phyloP scores from a whole-genome alignment of 2,329 filamentous ascomycete genomes.

The Raffaelea deltoideospora region DNA sequence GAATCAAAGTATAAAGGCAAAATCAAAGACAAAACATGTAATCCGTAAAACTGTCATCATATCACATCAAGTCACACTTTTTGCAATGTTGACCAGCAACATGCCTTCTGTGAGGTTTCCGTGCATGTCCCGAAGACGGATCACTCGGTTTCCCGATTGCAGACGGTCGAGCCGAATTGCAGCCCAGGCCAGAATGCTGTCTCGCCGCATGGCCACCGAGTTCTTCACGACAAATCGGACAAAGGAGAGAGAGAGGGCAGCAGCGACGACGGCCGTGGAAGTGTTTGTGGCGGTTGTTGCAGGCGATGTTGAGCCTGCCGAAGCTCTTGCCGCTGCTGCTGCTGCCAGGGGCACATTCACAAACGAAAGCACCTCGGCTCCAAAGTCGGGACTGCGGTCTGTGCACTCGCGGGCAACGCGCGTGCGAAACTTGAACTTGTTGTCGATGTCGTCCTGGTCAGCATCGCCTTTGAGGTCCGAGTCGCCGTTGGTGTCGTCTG shows the following conservation, averaged over 20 bases:
- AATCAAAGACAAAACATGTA: too few species aligned
- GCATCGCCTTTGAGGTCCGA: not conserved
- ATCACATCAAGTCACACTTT: too few species aligned
- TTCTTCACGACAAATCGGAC: constrained; percentile 77
- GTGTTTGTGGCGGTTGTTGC: constrained; percentile 7
- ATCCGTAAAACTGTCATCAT: too few species aligned
- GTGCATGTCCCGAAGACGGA: constrained; percentile 58
- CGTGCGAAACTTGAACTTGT: constrained; percentile 37
- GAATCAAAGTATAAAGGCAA: too few species aligned
- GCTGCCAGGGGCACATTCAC: constrained; percentile 29
- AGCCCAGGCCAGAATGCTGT: constrained; percentile 74
- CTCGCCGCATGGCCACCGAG: constrained; percentile 48
- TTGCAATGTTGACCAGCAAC: constrained; percentile 60
- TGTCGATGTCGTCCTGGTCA: constrained; percentile 38
- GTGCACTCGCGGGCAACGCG: constrained; percentile 10
- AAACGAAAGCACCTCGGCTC: constrained; percentile 42
- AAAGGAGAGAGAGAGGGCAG: constrained; percentile 58
- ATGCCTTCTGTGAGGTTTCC: constrained; percentile 52
- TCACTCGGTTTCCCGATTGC: constrained; percentile 58
- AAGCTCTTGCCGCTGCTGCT: too few species aligned
- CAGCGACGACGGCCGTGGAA: constrained; percentile 28
- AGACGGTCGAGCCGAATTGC: constrained; percentile 76
- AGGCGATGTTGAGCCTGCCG: too few species aligned
- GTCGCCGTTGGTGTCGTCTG: not conserved
- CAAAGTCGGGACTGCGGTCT: constrained; percentile 44